Percentiles rank a stretch among this genome's conserved stretches.
These are phyloP conservation scores for Micromonas commoda DNA, from an alignment of 139 green algal genomes.

Conservation along the genomic window DNA sequence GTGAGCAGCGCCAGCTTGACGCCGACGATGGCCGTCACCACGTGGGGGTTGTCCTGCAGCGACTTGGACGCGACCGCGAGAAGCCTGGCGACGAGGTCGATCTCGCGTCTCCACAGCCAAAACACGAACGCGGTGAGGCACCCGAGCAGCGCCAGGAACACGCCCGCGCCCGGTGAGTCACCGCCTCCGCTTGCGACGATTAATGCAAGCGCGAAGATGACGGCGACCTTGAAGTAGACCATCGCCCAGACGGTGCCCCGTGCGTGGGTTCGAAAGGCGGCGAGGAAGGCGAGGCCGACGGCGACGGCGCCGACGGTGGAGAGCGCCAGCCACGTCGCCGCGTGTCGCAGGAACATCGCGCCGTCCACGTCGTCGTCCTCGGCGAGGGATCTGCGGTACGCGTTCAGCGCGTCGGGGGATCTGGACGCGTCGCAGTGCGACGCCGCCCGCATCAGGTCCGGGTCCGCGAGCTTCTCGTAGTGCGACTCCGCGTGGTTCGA, in stretches of 20 bases:
- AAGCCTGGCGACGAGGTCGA: conserved; percentile 7
- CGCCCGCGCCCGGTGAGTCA: neutral
- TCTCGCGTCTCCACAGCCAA: neutral
- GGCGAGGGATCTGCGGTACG: neutral
- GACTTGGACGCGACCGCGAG: neutral
- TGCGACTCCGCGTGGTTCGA: too few species aligned
- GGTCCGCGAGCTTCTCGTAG: too few species aligned
- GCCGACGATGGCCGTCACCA: neutral
- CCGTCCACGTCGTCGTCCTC: conserved; percentile 6
- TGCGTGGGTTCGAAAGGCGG: neutral
- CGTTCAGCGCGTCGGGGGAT: neutral
- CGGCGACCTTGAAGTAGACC: neutral
- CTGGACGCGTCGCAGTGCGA: too few species aligned
- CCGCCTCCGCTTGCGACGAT: neutral
- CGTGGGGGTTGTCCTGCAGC: conserved; percentile 18
- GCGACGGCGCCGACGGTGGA: neutral
- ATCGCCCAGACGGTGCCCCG: neutral
- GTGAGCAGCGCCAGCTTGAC: neutral
- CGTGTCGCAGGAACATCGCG: neutral
- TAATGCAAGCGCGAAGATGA: neutral
- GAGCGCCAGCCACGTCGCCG: neutral
- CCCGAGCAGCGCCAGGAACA: neutral
- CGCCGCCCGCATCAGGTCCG: too few species aligned
- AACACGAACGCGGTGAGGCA: neutral
- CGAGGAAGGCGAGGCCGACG: neutral